Percentiles rank a stretch among this genome's conserved stretches.
These are phyloP conservation scores for Sanghuangporus sanghuang DNA, from an alignment of 1,284 basidiomycete genomes.

Conservation along the genomic window DNA sequence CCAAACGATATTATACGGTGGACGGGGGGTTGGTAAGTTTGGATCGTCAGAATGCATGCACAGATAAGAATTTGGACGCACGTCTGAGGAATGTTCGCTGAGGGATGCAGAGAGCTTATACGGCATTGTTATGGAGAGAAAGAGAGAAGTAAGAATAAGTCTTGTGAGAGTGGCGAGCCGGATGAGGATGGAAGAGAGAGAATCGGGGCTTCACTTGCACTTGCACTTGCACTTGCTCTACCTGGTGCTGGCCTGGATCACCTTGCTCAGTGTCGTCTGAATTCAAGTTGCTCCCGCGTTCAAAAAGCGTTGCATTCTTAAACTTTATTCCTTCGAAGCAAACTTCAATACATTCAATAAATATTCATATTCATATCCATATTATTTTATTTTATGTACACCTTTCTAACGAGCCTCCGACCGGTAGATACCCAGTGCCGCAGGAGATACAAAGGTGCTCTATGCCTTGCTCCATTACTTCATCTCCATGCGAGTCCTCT, in stretches of 20 bases:
- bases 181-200: background rate
- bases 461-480: slow-evolving; percentile 85
- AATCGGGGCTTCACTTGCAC: background rate
- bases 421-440: slow-evolving; percentile 41
- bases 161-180: background rate
- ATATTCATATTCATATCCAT: too few relatives aligned
- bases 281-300: too few relatives aligned
- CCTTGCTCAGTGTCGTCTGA: background rate
- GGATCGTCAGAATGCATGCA: background rate
- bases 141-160: slow-evolving; percentile 11
- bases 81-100: slow-evolving; percentile 66
- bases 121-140: slow-evolving; percentile 42
- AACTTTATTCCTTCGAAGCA: too few relatives aligned
- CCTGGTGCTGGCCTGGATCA: background rate
- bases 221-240: background rate
- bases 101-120: slow-evolving; percentile 84
- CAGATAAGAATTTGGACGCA: slow-evolving; percentile 33
- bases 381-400: slow-evolving; percentile 48
- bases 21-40: slow-evolving; percentile 21
- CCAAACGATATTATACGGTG: background rate
- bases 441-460: slow-evolving; percentile 84
- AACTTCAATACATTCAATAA: too few relatives aligned
- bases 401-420: slow-evolving; percentile 79
- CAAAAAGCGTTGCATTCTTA: too few relatives aligned
- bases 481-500: slow-evolving; percentile 80